Evolutionary conservation across 2,329 filamentous ascomycete species (phyloP), one percentile per base, ranked within the genome.

Genomic region (Colletotrichum sp.): DNA sequence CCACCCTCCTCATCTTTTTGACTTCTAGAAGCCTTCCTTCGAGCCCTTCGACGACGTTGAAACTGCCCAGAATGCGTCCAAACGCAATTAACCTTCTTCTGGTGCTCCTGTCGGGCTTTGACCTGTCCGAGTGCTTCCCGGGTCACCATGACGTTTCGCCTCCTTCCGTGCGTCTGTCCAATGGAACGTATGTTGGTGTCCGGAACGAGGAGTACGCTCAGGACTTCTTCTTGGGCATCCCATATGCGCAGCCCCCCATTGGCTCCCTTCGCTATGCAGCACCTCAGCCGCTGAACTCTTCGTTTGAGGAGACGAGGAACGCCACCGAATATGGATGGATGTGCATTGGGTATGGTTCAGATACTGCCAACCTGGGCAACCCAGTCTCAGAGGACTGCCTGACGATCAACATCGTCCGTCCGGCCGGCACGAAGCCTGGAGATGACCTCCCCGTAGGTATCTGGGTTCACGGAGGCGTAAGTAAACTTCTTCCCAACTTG

Each of bases 141-240:
- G 57, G 24, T 64, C 24, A 55, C 32, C 64, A 32, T 59, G 28
- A 49, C 63, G 64, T 72, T 72, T 71, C 69, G 63, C 32, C 69
- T 44, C 75, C 71, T 28, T 69, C 70, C 13, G 76, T 71, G 24
- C 66, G 66, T 28, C 75, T 76, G n/a, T 55, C 63, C 39, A 69
- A 77, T 63, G 76, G 75, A n/a, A 74, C 88, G 1, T 89, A 89
- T 75, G 72, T 79, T 26, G 89, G 89, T 4, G 77, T 84, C 1
- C 81, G 84, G 71, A 85, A 84, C 57, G 60, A 83, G 1, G 75
- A 81, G 3, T 89, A 88, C 71, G 79, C 85, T 24, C 88, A 90
- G 62, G 92, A 94, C 72, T 87, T 85, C 28, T 94, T 93, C 84
- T 88, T 88, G 76, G 92, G 90, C 15, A 92, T 94, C 73, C 92